Conservation (phyloP, 2,329 filamentous ascomycete species). For the Verticillium klebahnii region DNA sequence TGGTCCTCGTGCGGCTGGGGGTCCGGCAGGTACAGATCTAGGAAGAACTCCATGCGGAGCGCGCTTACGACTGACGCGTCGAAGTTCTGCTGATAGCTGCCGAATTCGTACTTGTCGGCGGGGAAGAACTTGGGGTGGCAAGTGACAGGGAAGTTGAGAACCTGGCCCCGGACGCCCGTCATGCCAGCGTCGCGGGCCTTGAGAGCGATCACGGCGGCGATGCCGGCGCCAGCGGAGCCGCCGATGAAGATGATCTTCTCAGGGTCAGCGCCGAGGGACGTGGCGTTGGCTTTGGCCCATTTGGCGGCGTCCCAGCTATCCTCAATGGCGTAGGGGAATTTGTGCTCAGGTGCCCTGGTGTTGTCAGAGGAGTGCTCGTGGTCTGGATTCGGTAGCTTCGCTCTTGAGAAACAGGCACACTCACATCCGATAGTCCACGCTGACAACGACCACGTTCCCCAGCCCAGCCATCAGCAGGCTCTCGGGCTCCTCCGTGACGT, state of each 20-base stretch:
- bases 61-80: slow-evolving; percentile 23
- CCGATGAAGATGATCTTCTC: slow-evolving; percentile 30
- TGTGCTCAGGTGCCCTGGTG: slow-evolving; percentile 29
- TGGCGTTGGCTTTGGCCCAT: slow-evolving; percentile 27
- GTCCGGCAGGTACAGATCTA: slow-evolving; percentile 25
- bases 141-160: slow-evolving; percentile 28
- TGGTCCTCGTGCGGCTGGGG: slow-evolving; percentile 20
- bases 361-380: not conserved
- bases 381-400: not conserved
- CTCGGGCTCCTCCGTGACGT: slow-evolving; percentile 28
- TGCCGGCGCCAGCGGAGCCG: slow-evolving; percentile 28
- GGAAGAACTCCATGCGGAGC: slow-evolving; percentile 26
- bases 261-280: slow-evolving; percentile 23
- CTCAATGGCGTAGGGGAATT: slow-evolving; percentile 26
- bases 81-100: slow-evolving; percentile 27
- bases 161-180: slow-evolving; percentile 25
- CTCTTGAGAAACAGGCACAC: not conserved
- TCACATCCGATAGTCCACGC: slow-evolving; percentile 31
- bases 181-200: slow-evolving; percentile 24
- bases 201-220: slow-evolving; percentile 23
- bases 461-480: slow-evolving; percentile 26
- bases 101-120: slow-evolving; percentile 26
- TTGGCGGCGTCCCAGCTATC: slow-evolving; percentile 30
- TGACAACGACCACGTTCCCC: slow-evolving; percentile 29
- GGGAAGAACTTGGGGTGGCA: slow-evolving; percentile 31